These are phyloP conservation scores for Termitomyces sp. DNA, from an alignment of 768 basidiomycete genomes.

Conservation along the genomic window DNA sequence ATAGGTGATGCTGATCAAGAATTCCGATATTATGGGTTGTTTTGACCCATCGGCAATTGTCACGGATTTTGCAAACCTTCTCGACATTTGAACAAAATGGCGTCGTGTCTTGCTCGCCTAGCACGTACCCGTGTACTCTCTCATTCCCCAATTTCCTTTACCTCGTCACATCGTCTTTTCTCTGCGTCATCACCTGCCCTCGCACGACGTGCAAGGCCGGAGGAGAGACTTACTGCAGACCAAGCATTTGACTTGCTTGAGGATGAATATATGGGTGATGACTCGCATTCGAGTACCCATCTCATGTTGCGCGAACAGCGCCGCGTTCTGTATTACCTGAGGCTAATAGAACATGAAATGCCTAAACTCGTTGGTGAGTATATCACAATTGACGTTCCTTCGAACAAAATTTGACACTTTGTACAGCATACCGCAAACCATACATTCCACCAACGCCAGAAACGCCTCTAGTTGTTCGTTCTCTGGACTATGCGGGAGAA, in stretches of 20 bases:
- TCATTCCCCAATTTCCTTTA: conserved; percentile 1
- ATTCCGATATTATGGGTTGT: conserved; percentile 2
- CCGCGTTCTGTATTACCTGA: conserved; percentile 68
- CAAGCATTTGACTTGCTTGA: conserved; percentile 39
- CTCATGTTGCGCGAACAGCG: conserved; percentile 69
- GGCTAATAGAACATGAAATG: conserved; percentile 86
- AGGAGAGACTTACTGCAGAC: conserved; percentile 34
- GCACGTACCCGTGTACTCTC: conserved; percentile 2
- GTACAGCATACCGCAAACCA: conserved; percentile 71
- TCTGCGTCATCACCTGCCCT: conserved; percentile 20
- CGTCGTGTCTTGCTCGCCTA: conserved; percentile 14
- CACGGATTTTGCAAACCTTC: not conserved
- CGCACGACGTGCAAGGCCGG: conserved; percentile 30
- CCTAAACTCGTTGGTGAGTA: conserved; percentile 66
- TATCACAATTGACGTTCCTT: not conserved
- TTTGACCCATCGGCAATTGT: conserved; percentile 1
- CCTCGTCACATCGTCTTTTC: conserved; percentile 15
- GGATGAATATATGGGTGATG: conserved; percentile 45
- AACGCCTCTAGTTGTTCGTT: conserved; percentile 64
- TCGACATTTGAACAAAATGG: conserved; percentile 8
- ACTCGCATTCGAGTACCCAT: conserved; percentile 68
- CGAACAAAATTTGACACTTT: conserved; percentile 2
- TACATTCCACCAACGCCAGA: conserved; percentile 61
- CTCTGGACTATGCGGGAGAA: conserved; percentile 74
- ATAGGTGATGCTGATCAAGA: conserved; percentile 22